A percentile compares a stretch with the other conserved stretches of the same genome.
Conservation (phyloP, 1,139 yeast species). For the Saccharomyces hybrid region DNA sequence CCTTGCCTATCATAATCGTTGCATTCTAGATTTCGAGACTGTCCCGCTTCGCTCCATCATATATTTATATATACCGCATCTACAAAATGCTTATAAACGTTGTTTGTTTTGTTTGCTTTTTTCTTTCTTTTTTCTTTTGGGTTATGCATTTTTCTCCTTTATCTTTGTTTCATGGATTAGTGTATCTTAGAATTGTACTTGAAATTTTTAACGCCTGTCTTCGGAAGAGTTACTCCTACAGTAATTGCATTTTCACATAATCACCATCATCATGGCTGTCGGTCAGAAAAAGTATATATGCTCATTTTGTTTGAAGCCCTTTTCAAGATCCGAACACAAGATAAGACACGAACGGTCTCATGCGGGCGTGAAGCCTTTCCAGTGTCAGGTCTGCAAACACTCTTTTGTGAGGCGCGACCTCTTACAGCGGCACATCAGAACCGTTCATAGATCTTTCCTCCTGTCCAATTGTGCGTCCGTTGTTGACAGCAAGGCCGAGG, state of each 20-base stretch:
- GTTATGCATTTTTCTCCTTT: background rate
- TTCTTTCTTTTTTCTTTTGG: background rate
- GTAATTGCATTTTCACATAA: background rate
- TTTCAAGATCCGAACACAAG: slow-evolving; percentile 74
- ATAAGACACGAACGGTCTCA: slow-evolving; percentile 80
- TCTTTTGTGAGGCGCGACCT: slow-evolving; percentile 73
- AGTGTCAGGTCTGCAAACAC: slow-evolving; percentile 61
- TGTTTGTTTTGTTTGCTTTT: background rate
- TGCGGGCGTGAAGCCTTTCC: slow-evolving; percentile 76
- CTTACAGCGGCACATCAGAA: slow-evolving; percentile 67
- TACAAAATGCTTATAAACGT: background rate
- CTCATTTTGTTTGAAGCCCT: slow-evolving; percentile 73
- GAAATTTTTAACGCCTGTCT: background rate
- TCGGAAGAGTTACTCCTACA: slow-evolving; percentile 3
- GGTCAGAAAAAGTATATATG: slow-evolving; percentile 50
- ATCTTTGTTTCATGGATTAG: background rate
- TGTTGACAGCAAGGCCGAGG: background rate
- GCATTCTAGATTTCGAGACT: background rate
- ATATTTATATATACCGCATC: background rate
- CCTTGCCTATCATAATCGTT: background rate
- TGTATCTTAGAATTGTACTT: too few relatives aligned
- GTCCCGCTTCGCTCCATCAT: background rate
- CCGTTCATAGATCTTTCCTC: slow-evolving; percentile 46
- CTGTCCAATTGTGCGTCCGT: background rate
- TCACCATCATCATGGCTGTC: slow-evolving; percentile 33